These are phyloP conservation scores for Sporisorium scitamineum DNA, from an alignment of 1,284 basidiomycete genomes.

Conservation along the genomic window DNA sequence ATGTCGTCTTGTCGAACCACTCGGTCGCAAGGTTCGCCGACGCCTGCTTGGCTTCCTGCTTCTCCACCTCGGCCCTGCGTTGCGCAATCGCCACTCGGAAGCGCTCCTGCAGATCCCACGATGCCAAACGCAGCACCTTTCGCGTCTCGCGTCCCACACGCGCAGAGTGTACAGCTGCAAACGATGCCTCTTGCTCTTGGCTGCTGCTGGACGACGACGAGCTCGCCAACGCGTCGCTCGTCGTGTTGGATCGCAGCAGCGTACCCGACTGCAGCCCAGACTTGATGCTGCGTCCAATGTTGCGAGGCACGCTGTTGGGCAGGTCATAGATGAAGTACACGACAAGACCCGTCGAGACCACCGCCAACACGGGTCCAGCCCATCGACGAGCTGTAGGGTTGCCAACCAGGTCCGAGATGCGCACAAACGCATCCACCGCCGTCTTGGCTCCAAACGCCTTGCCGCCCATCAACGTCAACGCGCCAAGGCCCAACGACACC, in stretches of 20 bases:
- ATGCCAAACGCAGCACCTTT: slow-evolving; percentile 91
- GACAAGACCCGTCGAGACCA: slow-evolving; percentile 78
- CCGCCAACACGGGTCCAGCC: slow-evolving; percentile 86
- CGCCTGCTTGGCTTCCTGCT: slow-evolving; percentile 61
- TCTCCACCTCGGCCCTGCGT: slow-evolving; percentile 73
- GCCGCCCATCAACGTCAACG: slow-evolving; percentile 86
- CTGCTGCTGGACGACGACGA: not conserved
- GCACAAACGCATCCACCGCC: slow-evolving; percentile 61
- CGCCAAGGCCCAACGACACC: slow-evolving; percentile 73
- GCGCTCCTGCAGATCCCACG: slow-evolving; percentile 88
- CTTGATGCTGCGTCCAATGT: slow-evolving; percentile 70
- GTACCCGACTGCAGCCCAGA: slow-evolving; percentile 43
- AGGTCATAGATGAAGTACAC: slow-evolving; percentile 89
- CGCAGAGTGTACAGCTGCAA: slow-evolving; percentile 78
- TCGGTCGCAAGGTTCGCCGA: slow-evolving; percentile 52
- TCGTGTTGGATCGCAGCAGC: slow-evolving; percentile 14
- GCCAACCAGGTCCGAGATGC: slow-evolving; percentile 76
- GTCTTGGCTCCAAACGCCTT: slow-evolving; percentile 77
- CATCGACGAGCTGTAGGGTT: slow-evolving; percentile 86
- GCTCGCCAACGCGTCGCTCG: slow-evolving; percentile 6
- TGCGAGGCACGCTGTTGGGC: slow-evolving; percentile 89
- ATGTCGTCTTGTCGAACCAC: slow-evolving; percentile 56
- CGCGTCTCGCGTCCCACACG: slow-evolving; percentile 87
- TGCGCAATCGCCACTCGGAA: slow-evolving; percentile 84
- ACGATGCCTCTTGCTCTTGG: slow-evolving; percentile 68